Evolutionary conservation across 2,329 filamentous ascomycete species (phyloP), one percentile per base, ranked within the genome.

Genomic region (Mycosphaerella sp.): DNA sequence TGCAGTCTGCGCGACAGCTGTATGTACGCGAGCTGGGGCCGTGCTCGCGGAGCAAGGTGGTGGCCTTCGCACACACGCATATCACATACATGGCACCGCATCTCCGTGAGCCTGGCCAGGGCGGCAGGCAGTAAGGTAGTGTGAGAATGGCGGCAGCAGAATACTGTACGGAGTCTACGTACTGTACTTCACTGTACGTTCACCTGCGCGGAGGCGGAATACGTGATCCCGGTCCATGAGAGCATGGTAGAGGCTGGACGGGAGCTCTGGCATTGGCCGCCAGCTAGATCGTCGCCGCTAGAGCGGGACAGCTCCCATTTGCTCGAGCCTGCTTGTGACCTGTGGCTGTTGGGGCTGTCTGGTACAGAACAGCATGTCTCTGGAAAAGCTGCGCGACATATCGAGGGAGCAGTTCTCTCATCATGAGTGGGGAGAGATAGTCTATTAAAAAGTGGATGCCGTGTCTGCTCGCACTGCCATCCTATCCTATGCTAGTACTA

Each of bases 271-370:
- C 17, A 17, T 3, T 39, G 36, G 36, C 36, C 4, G 30, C 37
- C 17, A 18, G 37, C 37, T 41, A 41, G 37, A 16, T 27, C 21
- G 37, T 37, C 45, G 21, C 36, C 36, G 27, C 45, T 37, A 37
- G 32, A 14, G 45, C 43, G 49, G 49, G 41, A 41, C 42, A 27
- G 18, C 51, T 53, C 46, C 51, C 44, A 46, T 50, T 50, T 46
- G 51, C 51, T 48, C 51, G 41, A 40, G 44, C 50, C 35, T n/a
- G 44, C 44, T 34, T 17, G 28, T n/a, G 50, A 40, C 44, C 50
- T 35, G 50, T 44, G 44, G 35, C 45, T 42, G 45, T 17, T 28
- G 39, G 41, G 44, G n/a, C n/a, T n/a, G n/a, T n/a, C n/a, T n/a
- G n/a, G n/a, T n/a, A n/a, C n/a, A n/a, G n/a, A n/a, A n/a, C n/a